Evolutionary conservation across 495 filamentous ascomycete species (phyloP), one percentile per base, ranked within the genome.

Genomic region (Staphylotrichum longicolle): DNA sequence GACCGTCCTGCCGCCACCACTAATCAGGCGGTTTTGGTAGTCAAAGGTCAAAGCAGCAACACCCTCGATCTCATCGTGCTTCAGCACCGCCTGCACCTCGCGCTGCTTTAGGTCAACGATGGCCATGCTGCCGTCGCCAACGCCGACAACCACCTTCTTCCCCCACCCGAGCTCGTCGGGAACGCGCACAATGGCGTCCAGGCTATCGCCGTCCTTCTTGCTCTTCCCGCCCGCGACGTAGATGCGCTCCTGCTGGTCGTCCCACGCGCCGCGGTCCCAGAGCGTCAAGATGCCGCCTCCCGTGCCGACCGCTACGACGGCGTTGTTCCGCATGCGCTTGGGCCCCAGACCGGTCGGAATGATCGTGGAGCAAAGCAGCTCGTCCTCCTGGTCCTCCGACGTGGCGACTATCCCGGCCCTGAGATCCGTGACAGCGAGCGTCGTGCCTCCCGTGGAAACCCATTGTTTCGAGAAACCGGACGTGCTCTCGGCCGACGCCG

Each of bases 211-310:
- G 15, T 79, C 78, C 32, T 80, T 81, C 37, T 82, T 86, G 15
- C 76, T 82, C 42, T 82, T 85, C 7, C 80, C 83, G 20, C 79
- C 74, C 56, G 86, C 82, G 8, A 96, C 82, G 51, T 88, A 83
- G 61, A 98, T 86, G 5, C 91, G 83, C 71, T 96, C 91, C 63
- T 94, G 89, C 71, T 96, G 91, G 74, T 96, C 93, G 66, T 96
- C 92, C 93, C 94, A 98, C 2, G 86, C 82, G 1, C 93, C 94
- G 64, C 85, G 88, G 68, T 98, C 92, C 94, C 94, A 98, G 3
- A 97, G 78, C 9, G 93, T 95, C 63, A 97, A 66, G 5, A 96
- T 83, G 14, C 94, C 94, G 8, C 81, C 84, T 10, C 86, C 85
- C 12, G 87, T 89, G 37, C 94, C 94, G 2, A 96, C 86, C 1